These are phyloP conservation scores for Crucihimalaya himalaica DNA, from an alignment of 345 rosid species.

Conservation along the genomic window DNA sequence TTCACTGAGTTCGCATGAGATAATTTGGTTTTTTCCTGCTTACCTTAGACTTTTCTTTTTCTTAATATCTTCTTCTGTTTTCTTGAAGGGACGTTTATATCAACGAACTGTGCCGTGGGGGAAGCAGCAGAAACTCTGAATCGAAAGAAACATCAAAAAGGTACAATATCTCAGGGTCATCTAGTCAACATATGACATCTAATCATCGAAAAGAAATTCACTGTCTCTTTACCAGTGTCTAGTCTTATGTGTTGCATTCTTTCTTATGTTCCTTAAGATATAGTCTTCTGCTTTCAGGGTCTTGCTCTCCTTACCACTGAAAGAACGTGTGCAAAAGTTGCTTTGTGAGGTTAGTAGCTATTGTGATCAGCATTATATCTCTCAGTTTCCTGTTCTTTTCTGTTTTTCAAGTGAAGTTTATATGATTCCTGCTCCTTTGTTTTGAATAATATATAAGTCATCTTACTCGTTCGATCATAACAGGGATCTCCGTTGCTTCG, in stretches of 20 bases:
- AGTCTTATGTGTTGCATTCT: conserved; percentile 14
- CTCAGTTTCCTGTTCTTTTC: conserved; percentile 4
- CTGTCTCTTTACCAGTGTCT: conserved; percentile 9
- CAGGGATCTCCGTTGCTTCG: conserved; percentile 65
- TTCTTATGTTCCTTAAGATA: not conserved
- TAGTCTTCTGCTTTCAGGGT: conserved; percentile 53
- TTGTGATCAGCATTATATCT: conserved; percentile 16
- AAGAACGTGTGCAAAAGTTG: conserved; percentile 69
- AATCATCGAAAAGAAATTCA: not conserved
- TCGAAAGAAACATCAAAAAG: conserved; percentile 54
- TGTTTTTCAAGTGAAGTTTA: not conserved
- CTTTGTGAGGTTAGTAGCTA: conserved; percentile 67
- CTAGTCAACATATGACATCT: not conserved
- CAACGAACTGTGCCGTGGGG: conserved; percentile 66
- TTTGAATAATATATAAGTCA: not conserved
- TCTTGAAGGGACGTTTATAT: conserved; percentile 64
- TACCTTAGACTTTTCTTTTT: not conserved
- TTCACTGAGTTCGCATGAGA: conserved; percentile 2
- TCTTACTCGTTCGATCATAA: conserved; percentile 24
- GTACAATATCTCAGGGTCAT: conserved; percentile 37
- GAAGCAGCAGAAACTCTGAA: conserved; percentile 40
- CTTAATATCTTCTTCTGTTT: conserved; percentile 11
- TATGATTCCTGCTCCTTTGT: not conserved
- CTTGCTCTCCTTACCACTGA: conserved; percentile 60
- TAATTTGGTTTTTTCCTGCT: conserved; percentile 3